phyloP scores from a whole-genome alignment of 768 basidiomycete species.

The Kwoniella shandongensis region DNA sequence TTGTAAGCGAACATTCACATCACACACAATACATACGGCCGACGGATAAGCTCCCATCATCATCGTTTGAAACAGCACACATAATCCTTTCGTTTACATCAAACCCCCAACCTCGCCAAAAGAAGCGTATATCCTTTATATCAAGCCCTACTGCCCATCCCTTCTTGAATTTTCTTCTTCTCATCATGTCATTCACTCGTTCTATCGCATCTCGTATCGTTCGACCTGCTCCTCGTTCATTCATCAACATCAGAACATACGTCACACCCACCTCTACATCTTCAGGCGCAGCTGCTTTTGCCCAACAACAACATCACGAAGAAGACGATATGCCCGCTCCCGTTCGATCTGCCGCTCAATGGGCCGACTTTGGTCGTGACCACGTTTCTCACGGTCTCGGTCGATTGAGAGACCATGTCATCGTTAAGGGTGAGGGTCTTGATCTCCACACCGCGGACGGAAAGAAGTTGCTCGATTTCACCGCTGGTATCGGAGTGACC shows the following conservation, averaged over 20 bases:
- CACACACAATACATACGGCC: no score
- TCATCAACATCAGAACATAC: background rate
- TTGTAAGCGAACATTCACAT: no score
- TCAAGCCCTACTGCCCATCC: no score
- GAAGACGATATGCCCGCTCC: slow-evolving; percentile 29
- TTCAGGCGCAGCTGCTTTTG: slow-evolving; percentile 11
- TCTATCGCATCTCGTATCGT: background rate
- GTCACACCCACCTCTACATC: background rate
- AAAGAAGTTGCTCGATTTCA: slow-evolving; percentile 75
- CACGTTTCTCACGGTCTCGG: slow-evolving; percentile 53
- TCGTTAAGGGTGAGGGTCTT: slow-evolving; percentile 59
- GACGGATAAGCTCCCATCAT: no score
- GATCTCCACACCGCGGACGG: slow-evolving; percentile 74
- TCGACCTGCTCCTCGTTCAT: background rate
- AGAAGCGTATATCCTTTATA: no score
- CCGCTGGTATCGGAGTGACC: slow-evolving; percentile 76
- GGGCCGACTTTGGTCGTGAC: slow-evolving; percentile 50
- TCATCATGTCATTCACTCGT: no score
- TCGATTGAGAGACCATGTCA: slow-evolving; percentile 48
- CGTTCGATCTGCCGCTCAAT: slow-evolving; percentile 46
- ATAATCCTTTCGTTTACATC: no score
- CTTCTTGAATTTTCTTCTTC: no score
- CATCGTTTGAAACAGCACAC: no score
- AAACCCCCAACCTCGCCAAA: no score
- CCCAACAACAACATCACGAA: slow-evolving; percentile 9